Evolutionary conservation across 148 eudicot species (phyloP).

Genomic region (Polygonum aviculare): DNA sequence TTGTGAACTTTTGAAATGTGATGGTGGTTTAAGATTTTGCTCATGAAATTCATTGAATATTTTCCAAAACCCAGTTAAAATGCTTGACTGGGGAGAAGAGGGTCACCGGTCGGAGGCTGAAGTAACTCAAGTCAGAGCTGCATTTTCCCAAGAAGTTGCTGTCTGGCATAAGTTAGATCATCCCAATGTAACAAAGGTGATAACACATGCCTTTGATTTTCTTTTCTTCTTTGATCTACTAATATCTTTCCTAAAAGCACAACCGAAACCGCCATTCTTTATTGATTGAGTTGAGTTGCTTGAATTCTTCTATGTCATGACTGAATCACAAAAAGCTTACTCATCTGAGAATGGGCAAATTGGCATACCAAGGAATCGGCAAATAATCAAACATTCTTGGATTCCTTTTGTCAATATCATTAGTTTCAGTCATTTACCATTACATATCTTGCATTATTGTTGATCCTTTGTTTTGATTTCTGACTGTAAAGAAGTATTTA

Average conservation of each 20-base stretch:
- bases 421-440: too few species aligned
- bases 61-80: constrained; percentile 47
- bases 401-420: not conserved
- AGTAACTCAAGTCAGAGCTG: constrained; percentile 58
- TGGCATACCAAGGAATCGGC: too few species aligned
- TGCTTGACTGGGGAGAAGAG: constrained; percentile 94
- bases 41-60: not conserved
- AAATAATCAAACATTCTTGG: too few species aligned
- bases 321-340: too few species aligned
- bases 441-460: not conserved
- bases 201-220: not conserved
- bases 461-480: not conserved
- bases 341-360: too few species aligned
- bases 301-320: not conserved
- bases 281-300: not conserved
- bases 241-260: not conserved
- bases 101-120: constrained; percentile 76
- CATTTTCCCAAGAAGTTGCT: constrained; percentile 79
- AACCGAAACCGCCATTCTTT: not conserved
- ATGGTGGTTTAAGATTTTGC: not conserved
- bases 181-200: constrained; percentile 87
- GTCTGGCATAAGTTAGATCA: constrained; percentile 93
- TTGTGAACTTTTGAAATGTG: not conserved
- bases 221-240: not conserved
- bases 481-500: not conserved